Evolutionary conservation across 2,329 filamentous ascomycete species (phyloP), one percentile per base, ranked within the genome.

Genomic region (Trichoderma hamatum): DNA sequence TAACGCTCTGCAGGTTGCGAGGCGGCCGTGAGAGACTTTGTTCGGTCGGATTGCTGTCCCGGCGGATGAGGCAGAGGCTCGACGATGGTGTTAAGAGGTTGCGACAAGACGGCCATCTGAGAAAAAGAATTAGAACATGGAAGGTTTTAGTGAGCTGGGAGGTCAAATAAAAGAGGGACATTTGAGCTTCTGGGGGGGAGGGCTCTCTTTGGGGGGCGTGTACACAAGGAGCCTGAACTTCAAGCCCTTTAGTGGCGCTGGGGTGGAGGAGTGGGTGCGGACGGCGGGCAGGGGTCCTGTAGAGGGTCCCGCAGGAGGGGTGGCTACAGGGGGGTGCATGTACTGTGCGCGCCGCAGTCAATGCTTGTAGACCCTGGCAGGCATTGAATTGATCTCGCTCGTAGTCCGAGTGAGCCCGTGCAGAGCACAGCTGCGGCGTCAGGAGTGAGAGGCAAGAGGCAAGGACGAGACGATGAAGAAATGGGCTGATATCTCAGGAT

Each of bases 21-120:
- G 51, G 51, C 39, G 51, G 26, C 49, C 30, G 64, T 36, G 26
- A 74, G 74, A 73, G 73, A 65, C 52, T 64, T 62, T 36, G 56
- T 39, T 64, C 68, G 63, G 54, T 70, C 63, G 68, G 68, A 72
- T 69, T 74, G 70, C 69, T 72, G 67, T 70, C 58, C 54, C 59
- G 60, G 72, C 63, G 69, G 67, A 26, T 70, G 69, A 72, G 72
- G 72, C 67, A 73, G 78, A 73, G 77, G 73, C 67, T 75, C 70
- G 72, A 68, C 70, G 68, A 72, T 75, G 71, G 73, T 77, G 72
- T 75, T 78, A 71, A 74, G 73, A 74, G 74, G 75, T 73, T 79
- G 76, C 75, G 78, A 79, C 75, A 80, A 74, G 76, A 81, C 79
- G 78, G 82, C 82, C 82, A 84, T 84, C 82, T 84, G 83, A 70